Evolutionary conservation across 2,329 filamentous ascomycete genomes (phyloP).

Genomic region (Pseudogymnoascus sp.): DNA sequence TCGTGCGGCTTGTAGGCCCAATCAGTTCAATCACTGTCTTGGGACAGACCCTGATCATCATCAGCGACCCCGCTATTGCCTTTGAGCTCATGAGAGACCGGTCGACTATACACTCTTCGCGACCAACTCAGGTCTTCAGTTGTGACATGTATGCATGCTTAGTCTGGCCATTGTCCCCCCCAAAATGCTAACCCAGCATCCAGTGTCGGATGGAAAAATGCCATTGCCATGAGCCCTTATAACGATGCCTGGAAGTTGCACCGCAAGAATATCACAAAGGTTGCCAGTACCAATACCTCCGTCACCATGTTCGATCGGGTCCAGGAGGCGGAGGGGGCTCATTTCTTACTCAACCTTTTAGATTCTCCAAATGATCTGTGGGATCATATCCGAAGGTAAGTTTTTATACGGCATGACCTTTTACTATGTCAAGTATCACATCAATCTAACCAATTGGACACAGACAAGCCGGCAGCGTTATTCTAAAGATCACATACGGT

Average conservation of each 20-base stretch:
- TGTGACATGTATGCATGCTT: constrained; percentile 31
- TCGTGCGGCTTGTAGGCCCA: constrained; percentile 13
- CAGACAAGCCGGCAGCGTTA: constrained; percentile 33
- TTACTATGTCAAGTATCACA: background rate
- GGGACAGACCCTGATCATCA: constrained; percentile 34
- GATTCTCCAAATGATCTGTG: constrained; percentile 32
- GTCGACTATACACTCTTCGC: constrained; percentile 30
- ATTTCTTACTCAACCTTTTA: constrained; percentile 36
- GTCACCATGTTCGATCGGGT: constrained; percentile 33
- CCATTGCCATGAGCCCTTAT: constrained; percentile 30
- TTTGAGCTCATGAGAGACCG: constrained; percentile 33
- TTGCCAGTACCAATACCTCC: constrained; percentile 36
- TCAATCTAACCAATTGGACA: background rate
- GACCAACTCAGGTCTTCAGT: constrained; percentile 29
- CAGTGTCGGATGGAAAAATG: constrained; percentile 34
- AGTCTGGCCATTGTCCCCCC: background rate
- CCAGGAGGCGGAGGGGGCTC: constrained; percentile 37
- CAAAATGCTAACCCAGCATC: background rate
- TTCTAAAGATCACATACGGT: constrained; percentile 39
- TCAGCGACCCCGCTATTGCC: constrained; percentile 32
- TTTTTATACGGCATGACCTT: constrained; percentile 9
- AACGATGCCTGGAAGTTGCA: constrained; percentile 32
- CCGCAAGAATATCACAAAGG: constrained; percentile 38
- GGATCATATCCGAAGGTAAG: constrained; percentile 36
- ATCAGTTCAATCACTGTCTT: constrained; percentile 34